These are phyloP conservation scores for Candida sanyiensis DNA, from an alignment of 805 yeast species.

Conservation along the genomic window DNA sequence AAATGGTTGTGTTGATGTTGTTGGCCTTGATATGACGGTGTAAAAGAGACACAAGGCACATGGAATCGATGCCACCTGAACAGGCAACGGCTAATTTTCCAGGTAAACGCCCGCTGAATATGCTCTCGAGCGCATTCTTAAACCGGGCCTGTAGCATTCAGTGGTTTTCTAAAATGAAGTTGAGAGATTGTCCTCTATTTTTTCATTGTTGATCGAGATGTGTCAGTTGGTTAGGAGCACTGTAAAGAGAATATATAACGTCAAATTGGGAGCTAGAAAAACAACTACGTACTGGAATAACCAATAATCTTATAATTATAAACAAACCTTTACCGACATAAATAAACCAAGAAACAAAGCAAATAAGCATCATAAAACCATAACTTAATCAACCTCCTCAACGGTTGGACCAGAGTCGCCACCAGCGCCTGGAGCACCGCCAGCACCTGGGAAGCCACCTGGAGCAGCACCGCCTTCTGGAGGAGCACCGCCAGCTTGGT, in stretches of 20 bases:
- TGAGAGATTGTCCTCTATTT: no score
- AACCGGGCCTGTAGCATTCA: constrained; percentile 6
- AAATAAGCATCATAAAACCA: no score
- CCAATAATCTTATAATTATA: no score
- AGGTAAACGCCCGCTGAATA: constrained; percentile 19
- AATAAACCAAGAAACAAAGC: no score
- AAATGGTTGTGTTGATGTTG: constrained; percentile 30
- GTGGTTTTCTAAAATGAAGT: neutral
- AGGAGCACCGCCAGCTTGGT: constrained; percentile 85
- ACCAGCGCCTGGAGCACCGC: constrained; percentile 53
- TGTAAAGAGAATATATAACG: no score
- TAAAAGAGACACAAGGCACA: constrained; percentile 55
- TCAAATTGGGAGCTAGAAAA: no score
- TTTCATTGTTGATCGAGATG: no score
- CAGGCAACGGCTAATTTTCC: constrained; percentile 47
- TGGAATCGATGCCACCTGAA: constrained; percentile 81
- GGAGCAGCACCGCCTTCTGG: constrained; percentile 55
- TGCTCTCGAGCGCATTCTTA: neutral
- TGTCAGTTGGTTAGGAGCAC: no score
- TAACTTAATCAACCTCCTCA: constrained; percentile 68
- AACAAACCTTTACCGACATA: no score
- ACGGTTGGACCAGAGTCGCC: constrained; percentile 62
- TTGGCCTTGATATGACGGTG: constrained; percentile 29
- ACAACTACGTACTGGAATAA: no score
- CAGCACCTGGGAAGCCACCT: constrained; percentile 60